A percentile compares a stretch with the other conserved stretches of the same genome.
Conservation (phyloP, 768 basidiomycete species). For the Gloeostereum incarnatum region DNA sequence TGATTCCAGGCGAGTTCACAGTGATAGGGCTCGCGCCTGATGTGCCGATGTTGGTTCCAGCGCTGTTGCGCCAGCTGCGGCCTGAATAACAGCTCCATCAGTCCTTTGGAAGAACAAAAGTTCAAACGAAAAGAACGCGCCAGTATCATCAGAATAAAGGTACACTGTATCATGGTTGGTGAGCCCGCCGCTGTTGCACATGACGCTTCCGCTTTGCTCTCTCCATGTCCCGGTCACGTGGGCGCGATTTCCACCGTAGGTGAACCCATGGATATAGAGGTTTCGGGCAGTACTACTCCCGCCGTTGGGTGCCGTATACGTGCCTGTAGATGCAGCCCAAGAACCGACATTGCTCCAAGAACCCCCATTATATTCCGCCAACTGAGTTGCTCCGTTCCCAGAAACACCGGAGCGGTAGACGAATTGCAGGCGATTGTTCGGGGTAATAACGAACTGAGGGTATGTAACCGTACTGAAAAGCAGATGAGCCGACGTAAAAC, state of each 20-base stretch:
- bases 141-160: slow-evolving; percentile 36
- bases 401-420: slow-evolving; percentile 38
- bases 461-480: slow-evolving; percentile 29
- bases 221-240: slow-evolving; percentile 41
- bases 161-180: slow-evolving; percentile 41
- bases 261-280: slow-evolving; percentile 39
- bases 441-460: slow-evolving; percentile 37
- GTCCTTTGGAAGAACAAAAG: background rate
- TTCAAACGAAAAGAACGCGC: slow-evolving; percentile 12
- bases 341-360: slow-evolving; percentile 35
- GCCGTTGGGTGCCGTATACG: slow-evolving; percentile 32
- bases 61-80: slow-evolving; percentile 35
- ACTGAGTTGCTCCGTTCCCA: slow-evolving; percentile 35
- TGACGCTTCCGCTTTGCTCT: slow-evolving; percentile 31
- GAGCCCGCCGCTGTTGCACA: slow-evolving; percentile 30
- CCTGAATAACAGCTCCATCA: slow-evolving; percentile 16
- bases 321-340: slow-evolving; percentile 34
- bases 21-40: slow-evolving; percentile 31
- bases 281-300: slow-evolving; percentile 30
- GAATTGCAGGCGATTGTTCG: slow-evolving; percentile 36
- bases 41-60: slow-evolving; percentile 24
- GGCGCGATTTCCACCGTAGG: slow-evolving; percentile 23
- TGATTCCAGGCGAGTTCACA: slow-evolving; percentile 33
- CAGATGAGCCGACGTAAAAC: background rate
- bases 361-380: slow-evolving; percentile 32